These are phyloP conservation scores for Pythium chondricola DNA, from an alignment of 352 stramenopile genomes.

Conservation along the genomic window DNA sequence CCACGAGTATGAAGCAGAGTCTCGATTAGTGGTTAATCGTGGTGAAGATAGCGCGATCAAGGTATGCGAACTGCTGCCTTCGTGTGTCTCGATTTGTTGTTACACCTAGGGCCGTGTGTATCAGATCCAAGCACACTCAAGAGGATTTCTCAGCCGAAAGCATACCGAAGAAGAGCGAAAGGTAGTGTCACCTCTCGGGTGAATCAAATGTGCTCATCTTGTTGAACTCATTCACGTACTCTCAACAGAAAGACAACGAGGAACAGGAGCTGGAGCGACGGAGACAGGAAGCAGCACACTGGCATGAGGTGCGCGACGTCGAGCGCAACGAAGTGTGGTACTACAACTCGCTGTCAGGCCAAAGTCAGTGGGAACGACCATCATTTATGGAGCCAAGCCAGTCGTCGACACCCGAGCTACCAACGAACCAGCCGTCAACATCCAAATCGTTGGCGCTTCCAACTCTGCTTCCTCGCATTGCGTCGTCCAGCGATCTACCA, in stretches of 20 bases:
- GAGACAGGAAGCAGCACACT: constrained; percentile 22
- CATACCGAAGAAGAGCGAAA: constrained; percentile 18
- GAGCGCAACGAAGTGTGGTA: constrained; percentile 70
- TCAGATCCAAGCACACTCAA: constrained; percentile 61
- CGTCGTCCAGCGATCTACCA: constrained; percentile 8
- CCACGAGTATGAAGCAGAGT: constrained; percentile 13
- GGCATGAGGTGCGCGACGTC: constrained; percentile 71
- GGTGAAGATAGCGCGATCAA: constrained; percentile 44
- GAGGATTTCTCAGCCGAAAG: constrained; percentile 46
- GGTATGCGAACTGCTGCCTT: constrained; percentile 7
- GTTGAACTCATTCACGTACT: no score
- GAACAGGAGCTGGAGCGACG: neutral
- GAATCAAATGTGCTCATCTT: no score
- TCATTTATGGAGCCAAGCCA: constrained; percentile 9
- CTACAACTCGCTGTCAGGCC: constrained; percentile 64
- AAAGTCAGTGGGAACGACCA: constrained; percentile 73
- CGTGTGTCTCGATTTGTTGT: neutral
- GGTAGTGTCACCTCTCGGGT: neutral
- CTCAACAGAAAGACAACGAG: constrained; percentile 9
- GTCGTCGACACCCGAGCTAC: constrained; percentile 25
- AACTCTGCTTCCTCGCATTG: neutral
- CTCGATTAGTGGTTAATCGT: constrained; percentile 27
- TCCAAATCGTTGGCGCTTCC: neutral
- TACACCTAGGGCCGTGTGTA: neutral
- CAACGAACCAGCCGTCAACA: constrained; percentile 9